Evolutionary conservation across 2,329 filamentous ascomycete genomes (phyloP).

Genomic region (Samsoniella hepiali): DNA sequence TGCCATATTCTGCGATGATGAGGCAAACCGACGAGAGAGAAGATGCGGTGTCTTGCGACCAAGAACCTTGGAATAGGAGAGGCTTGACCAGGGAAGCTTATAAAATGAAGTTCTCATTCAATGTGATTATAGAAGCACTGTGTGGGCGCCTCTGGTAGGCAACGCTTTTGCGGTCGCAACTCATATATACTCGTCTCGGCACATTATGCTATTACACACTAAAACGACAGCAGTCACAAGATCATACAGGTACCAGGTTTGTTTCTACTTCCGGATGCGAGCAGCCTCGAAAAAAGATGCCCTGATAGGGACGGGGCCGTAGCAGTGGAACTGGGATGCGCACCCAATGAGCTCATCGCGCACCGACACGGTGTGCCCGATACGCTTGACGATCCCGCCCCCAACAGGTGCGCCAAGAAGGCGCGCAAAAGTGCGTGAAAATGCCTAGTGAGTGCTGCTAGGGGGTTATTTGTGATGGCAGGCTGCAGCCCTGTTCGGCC

Average conservation of each 20-base stretch:
- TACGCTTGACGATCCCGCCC: neutral
- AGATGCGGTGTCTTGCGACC: neutral
- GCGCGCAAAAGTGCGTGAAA: neutral
- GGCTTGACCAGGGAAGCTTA: neutral
- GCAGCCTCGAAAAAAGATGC: neutral
- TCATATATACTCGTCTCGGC: neutral
- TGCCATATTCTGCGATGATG: neutral
- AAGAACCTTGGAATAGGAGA: neutral
- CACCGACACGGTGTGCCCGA: neutral
- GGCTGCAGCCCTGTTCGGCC: neutral
- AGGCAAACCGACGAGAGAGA: neutral
- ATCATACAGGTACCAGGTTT: neutral
- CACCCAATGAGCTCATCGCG: conserved; percentile 3
- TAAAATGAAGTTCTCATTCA: neutral
- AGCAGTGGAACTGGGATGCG: neutral
- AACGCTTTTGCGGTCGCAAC: neutral
- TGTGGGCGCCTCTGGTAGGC: neutral
- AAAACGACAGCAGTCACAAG: conserved; percentile 1
- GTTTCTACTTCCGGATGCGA: neutral
- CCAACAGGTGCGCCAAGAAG: too few relatives aligned
- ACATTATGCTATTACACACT: neutral
- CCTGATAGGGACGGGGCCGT: conserved; percentile 2
- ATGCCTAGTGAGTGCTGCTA: neutral
- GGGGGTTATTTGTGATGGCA: neutral
- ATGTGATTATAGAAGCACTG: neutral